A percentile compares a stretch with the other conserved stretches of the same genome.
Conservation (phyloP, 2,329 filamentous ascomycete species). For the Stagonosporopsis tanaceti region DNA sequence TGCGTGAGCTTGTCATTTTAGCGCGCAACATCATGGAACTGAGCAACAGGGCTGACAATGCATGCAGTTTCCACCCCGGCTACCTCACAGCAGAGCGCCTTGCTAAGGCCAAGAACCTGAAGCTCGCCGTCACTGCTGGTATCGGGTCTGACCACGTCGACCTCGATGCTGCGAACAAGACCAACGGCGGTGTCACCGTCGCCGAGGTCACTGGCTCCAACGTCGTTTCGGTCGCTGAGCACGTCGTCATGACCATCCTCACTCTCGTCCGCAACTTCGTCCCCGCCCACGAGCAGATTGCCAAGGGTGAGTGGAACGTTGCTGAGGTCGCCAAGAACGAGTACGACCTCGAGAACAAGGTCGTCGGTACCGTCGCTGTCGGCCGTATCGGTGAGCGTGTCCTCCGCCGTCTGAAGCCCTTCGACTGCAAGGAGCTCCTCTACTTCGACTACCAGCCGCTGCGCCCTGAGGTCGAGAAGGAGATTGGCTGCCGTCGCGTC, state of each 20-base stretch:
- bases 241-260: constrained; percentile 99
- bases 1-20: constrained; percentile 18
- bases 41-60: constrained; percentile 12
- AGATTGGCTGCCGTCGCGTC: constrained; percentile 93
- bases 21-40: constrained; percentile 5
- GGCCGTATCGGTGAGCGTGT: constrained; percentile 99
- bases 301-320: constrained; percentile 91
- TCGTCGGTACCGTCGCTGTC: constrained; percentile 95
- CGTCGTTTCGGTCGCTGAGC: constrained; percentile 97
- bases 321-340: constrained; percentile 97
- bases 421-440: constrained; percentile 99
- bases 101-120: constrained; percentile 98
- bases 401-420: constrained; percentile 91
- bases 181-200: constrained; percentile 96
- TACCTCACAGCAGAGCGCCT: constrained; percentile 97
- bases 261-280: constrained; percentile 97
- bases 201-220: constrained; percentile 98
- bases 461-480: constrained; percentile 82
- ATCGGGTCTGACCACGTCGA: constrained; percentile 99
- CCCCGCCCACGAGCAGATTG: constrained; percentile 93
- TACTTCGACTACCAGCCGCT: constrained; percentile 99
- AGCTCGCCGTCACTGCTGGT: constrained; percentile 95
- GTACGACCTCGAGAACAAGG: constrained; percentile 96
- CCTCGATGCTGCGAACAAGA: constrained; percentile 95
- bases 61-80: constrained; percentile 89